phyloP scores from a whole-genome alignment of 108 stramenopile genomes.

The Nitzschia sp. region DNA sequence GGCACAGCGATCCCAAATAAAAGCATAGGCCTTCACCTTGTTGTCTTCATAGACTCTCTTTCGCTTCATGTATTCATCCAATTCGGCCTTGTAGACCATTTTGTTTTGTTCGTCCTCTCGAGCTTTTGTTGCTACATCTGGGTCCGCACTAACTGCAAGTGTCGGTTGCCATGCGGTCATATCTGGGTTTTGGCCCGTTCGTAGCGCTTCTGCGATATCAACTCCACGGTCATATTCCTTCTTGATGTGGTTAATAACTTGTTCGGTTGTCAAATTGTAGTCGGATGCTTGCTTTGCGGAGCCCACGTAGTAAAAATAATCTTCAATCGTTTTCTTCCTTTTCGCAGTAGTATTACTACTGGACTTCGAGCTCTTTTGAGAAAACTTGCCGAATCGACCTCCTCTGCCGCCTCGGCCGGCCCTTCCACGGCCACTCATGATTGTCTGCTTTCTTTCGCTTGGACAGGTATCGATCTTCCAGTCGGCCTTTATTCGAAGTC shows the following conservation, averaged over 20 bases:
- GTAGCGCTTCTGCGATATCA: neutral
- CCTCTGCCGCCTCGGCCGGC: neutral
- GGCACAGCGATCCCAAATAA: conserved; percentile 1
- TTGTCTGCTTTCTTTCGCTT: too few relatives aligned
- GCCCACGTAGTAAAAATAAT: conserved; percentile 1
- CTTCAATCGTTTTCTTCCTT: neutral
- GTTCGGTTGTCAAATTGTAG: conserved; percentile 1
- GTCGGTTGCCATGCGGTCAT: too few relatives aligned
- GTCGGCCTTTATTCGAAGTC: too few relatives aligned
- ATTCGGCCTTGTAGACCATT: conserved; percentile 1
- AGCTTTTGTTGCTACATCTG: too few relatives aligned
- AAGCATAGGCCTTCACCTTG: neutral
- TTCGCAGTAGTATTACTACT: too few relatives aligned
- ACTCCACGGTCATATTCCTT: conserved; percentile 1
- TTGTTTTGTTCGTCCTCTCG: conserved; percentile 3
- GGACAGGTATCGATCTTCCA: too few relatives aligned
- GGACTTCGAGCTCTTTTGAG: neutral
- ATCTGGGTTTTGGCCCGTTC: too few relatives aligned
- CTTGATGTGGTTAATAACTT: conserved; percentile 9
- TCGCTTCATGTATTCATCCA: neutral
- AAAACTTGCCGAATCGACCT: neutral
- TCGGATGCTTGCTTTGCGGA: conserved; percentile 8
- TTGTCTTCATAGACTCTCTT: conserved; percentile 1
- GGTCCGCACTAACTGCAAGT: too few relatives aligned
- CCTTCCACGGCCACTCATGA: neutral